Evolutionary conservation across 2,329 filamentous ascomycete species (phyloP), one percentile per base, ranked within the genome.

Genomic region (Fonsecaea monophora): DNA sequence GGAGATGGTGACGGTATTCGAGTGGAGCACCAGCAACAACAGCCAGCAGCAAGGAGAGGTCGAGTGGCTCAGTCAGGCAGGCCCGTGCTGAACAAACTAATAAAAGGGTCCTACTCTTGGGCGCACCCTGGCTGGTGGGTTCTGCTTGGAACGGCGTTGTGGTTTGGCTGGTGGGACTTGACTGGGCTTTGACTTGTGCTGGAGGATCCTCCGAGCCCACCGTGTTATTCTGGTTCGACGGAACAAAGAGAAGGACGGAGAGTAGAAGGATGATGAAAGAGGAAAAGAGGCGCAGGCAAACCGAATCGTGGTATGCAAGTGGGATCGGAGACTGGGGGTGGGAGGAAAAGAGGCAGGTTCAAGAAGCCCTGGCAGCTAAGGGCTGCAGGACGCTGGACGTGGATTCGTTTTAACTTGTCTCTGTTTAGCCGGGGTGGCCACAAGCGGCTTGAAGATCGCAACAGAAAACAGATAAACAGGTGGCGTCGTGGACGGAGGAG

Each of bases 71-170:
- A 45, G 12, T 30, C 8, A 48, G 38, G 25, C 25, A 48, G 57
- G 57, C 34, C 57, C 40, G 57, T 60, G 57, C 57, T 35, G 45
- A 32, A 45, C 57, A 34, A n/a, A 45, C 57, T 45, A 60, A 40
- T 60, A 60, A 60, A 34, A 60, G 30, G 45, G 57, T 34, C 18
- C 57, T 37, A 40, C 40, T 40, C 30, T 45, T 48, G 45, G 45
- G 45, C 25, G 25, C 45, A 60, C 18, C 57, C 40, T 37, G 32
- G 57, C 45, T 18, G 57, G 40, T 60, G 32, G 18, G 18, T 30
- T 35, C 32, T 37, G 53, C 57, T 48, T n/a, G 25, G 15, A 21
- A 60, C 50, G 57, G 57, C 12, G 35, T 60, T 30, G 18, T 18
- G 57, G 15, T 50, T 50, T 50, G 18, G 45, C 45, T 42, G 6